phyloP scores from a whole-genome alignment of 73 alveolate genomes.

The Urostyla sp. region DNA sequence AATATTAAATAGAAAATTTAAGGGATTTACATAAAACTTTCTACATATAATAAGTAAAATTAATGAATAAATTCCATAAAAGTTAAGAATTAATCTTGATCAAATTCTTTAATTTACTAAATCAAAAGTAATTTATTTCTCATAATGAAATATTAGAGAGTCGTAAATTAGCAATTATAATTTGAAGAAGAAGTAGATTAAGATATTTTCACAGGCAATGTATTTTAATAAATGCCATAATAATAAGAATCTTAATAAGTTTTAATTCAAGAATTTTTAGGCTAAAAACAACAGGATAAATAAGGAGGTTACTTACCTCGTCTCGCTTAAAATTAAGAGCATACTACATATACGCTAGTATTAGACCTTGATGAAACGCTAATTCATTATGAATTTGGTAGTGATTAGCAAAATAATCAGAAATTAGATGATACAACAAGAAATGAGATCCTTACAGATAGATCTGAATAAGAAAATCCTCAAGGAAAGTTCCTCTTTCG shows the following conservation, averaged over 20 bases:
- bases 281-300: background rate
- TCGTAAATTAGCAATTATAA: background rate
- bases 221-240: background rate
- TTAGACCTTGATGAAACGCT: slow-evolving; percentile 89
- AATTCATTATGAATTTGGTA: slow-evolving; percentile 58
- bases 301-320: slow-evolving; percentile 21
- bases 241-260: background rate
- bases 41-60: background rate
- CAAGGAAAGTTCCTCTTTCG: slow-evolving; percentile 33
- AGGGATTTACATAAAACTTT: slow-evolving; percentile 20
- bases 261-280: background rate
- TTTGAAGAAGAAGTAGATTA: slow-evolving; percentile 2
- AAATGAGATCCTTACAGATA: too few species aligned
- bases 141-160: background rate
- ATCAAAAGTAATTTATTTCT: background rate
- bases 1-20: slow-evolving; percentile 4
- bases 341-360: slow-evolving; percentile 71
- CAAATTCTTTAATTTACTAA: background rate
- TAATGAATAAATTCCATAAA: background rate
- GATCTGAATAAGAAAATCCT: background rate
- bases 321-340: background rate
- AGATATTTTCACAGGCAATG: background rate
- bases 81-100: background rate
- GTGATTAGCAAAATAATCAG: slow-evolving; percentile 38
- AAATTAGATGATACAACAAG: too few species aligned